Percentiles rank a stretch among this genome's conserved stretches.
Conservation (phyloP, 768 basidiomycete species). For the Leccinum barrowsii region DNA sequence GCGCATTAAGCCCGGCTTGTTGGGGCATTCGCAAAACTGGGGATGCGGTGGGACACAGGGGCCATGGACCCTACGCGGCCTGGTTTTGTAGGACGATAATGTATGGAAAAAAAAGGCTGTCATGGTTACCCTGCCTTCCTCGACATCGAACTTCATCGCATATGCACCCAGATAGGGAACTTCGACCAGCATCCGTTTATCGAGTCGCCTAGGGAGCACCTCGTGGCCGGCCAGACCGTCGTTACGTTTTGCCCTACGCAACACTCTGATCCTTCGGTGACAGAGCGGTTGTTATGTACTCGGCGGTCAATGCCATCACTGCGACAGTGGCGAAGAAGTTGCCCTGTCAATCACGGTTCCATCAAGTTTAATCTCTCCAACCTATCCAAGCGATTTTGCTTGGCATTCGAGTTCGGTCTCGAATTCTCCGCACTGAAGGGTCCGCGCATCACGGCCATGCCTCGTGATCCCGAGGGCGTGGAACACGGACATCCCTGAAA, state of each 20-base stretch:
- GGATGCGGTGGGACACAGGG: not conserved
- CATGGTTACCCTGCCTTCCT: not conserved
- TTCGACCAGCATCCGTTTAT: not conserved
- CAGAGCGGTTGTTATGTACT: not conserved
- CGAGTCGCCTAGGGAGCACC: not conserved
- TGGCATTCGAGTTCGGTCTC: not conserved
- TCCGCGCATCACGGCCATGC: not conserved
- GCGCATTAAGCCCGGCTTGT: not conserved
- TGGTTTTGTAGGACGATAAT: not conserved
- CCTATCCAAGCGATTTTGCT: not conserved
- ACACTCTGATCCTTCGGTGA: not conserved
- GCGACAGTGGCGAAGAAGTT: not conserved
- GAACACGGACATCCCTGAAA: not conserved
- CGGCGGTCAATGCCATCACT: not conserved
- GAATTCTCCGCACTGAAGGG: not conserved
- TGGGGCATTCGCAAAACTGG: not conserved
- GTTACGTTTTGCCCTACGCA: not conserved
- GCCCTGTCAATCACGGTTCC: not conserved
- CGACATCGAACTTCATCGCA: not conserved
- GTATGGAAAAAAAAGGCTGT: not conserved
- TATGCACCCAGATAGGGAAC: not conserved
- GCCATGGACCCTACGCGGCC: not conserved
- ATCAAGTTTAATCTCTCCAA: not conserved
- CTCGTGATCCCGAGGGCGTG: not conserved
- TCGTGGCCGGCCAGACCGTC: not conserved